A percentile compares a stretch with the other conserved stretches of the same genome.
Conservation (phyloP, 2,329 filamentous ascomycete genomes). For the Diaporthe citri region DNA sequence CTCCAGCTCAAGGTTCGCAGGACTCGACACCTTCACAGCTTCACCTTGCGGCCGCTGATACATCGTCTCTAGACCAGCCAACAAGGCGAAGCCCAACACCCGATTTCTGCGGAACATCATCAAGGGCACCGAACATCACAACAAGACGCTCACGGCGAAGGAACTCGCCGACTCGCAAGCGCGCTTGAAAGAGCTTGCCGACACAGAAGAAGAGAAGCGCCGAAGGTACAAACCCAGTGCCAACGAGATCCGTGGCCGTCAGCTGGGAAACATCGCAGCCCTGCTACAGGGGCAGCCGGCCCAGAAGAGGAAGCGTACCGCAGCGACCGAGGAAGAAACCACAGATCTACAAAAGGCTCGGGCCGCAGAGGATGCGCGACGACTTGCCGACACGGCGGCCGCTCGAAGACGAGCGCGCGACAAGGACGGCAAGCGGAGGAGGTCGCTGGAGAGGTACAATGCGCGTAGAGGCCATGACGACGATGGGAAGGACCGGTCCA, state of each 20-base stretch:
- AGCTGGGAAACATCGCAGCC: conserved; percentile 72
- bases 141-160: conserved; percentile 85
- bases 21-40: conserved; percentile 37
- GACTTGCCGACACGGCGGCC: conserved; percentile 36
- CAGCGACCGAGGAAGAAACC: conserved; percentile 40
- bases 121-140: conserved; percentile 88
- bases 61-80: conserved; percentile 64
- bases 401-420: conserved; percentile 30
- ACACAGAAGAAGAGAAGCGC: conserved; percentile 58
- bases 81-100: conserved; percentile 89
- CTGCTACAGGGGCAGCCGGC: conserved; percentile 60
- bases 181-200: conserved; percentile 73
- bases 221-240: conserved; percentile 59
- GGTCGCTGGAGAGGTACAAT: conserved; percentile 37
- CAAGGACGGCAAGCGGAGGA: conserved; percentile 33
- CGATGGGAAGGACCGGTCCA: conserved; percentile 21
- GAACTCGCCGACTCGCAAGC: conserved; percentile 84
- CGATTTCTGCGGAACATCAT: conserved; percentile 91
- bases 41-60: conserved; percentile 35
- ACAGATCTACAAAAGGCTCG: conserved; percentile 35
- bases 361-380: conserved; percentile 34
- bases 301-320: conserved; percentile 49
- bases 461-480: conserved; percentile 22
- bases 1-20: conserved; percentile 47
- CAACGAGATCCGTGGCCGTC: conserved; percentile 66